These are phyloP conservation scores for Monosporascus sp. DNA, from an alignment of 2,329 filamentous ascomycete species.

Conservation along the genomic window DNA sequence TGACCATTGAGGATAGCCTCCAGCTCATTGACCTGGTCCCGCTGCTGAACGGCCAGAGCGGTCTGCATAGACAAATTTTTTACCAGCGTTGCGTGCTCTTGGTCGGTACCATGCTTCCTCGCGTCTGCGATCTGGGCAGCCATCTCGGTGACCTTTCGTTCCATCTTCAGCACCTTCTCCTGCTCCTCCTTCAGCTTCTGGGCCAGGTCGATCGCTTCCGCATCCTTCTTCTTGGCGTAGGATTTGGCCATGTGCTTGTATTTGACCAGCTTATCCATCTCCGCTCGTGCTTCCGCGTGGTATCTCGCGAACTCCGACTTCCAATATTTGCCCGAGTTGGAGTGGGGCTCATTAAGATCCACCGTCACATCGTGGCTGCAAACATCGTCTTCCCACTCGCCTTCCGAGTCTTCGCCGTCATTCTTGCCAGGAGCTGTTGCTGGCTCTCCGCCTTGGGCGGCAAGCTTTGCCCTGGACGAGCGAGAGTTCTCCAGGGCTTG, in stretches of 20 bases:
- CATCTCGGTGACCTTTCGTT: constrained; percentile 56
- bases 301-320: constrained; percentile 73
- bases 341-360: constrained; percentile 69
- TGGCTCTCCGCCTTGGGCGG: constrained; percentile 9
- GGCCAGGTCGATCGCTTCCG: constrained; percentile 61
- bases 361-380: constrained; percentile 60
- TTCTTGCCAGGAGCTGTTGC: background rate
- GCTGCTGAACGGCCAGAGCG: constrained; percentile 52
- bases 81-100: constrained; percentile 43
- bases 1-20: constrained; percentile 44
- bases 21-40: constrained; percentile 54
- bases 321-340: constrained; percentile 74
- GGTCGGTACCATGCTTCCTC: constrained; percentile 32
- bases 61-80: constrained; percentile 55
- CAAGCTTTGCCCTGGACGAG: constrained; percentile 14
- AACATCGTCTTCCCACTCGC: constrained; percentile 50
- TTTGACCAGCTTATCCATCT: constrained; percentile 72
- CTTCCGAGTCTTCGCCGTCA: constrained; percentile 27
- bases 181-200: constrained; percentile 65
- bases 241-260: constrained; percentile 78
- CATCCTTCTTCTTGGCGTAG: constrained; percentile 73
- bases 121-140: constrained; percentile 48
- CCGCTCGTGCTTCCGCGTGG: constrained; percentile 63
- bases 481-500: constrained; percentile 26
- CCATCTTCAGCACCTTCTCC: constrained; percentile 58